phyloP scores from a whole-genome alignment of 2,329 filamentous ascomycete species.

The Ramichloridium luteum region DNA sequence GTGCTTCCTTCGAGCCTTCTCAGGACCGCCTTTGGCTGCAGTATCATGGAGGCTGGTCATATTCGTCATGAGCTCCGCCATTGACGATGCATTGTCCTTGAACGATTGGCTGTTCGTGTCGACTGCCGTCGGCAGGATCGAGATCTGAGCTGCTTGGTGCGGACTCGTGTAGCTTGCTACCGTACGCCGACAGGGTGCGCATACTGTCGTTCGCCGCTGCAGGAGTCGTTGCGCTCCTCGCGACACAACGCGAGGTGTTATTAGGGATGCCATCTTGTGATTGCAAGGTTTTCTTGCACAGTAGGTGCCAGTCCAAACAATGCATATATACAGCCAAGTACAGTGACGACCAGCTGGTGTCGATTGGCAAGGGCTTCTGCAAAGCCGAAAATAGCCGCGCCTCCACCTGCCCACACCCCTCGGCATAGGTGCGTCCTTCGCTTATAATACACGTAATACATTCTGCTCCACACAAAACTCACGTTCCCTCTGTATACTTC shows the following conservation, averaged over 20 bases:
- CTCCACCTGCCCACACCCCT: too few species aligned
- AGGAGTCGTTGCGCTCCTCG: constrained; percentile 11
- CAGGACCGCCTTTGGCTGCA: constrained; percentile 57
- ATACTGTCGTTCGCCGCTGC: constrained; percentile 7
- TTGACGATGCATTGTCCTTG: constrained; percentile 65
- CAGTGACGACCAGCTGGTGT: neutral
- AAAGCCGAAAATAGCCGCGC: constrained; percentile 2
- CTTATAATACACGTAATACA: too few species aligned
- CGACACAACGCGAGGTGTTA: constrained; percentile 7
- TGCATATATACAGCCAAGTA: too few species aligned
- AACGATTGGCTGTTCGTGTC: constrained; percentile 69
- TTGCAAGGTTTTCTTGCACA: constrained; percentile 4
- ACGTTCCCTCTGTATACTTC: too few species aligned
- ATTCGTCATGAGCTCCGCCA: constrained; percentile 58
- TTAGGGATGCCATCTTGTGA: constrained; percentile 9
- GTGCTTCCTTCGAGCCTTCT: constrained; percentile 80
- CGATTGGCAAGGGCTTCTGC: neutral
- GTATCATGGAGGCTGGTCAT: constrained; percentile 58
- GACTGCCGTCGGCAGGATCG: constrained; percentile 61
- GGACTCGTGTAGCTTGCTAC: constrained; percentile 69
- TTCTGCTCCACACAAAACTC: too few species aligned
- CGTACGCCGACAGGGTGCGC: constrained; percentile 23
- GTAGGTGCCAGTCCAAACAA: constrained; percentile 3
- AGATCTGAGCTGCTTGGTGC: constrained; percentile 73
- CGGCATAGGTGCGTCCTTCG: too few species aligned